Evolutionary conservation across 2,329 filamentous ascomycete genomes (phyloP).

Genomic region (Claviceps paspali): DNA sequence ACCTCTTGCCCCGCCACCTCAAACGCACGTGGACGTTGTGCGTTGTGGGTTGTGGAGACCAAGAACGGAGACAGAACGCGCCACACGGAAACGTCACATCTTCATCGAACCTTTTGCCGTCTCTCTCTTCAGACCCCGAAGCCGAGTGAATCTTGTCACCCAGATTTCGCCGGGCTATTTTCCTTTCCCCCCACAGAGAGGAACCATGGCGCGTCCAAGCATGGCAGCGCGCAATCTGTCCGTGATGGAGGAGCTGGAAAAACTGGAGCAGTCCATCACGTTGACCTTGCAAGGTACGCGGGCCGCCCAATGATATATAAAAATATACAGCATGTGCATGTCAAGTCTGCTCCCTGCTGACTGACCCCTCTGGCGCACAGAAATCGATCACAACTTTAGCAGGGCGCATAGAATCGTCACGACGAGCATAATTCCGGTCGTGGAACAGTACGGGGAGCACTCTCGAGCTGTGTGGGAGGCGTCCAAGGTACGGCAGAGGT

Average conservation of each 20-base stretch:
- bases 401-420: conserved; percentile 94
- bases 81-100: not conserved
- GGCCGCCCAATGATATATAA: too few species aligned
- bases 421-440: conserved; percentile 76
- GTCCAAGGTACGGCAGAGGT: conserved; percentile 64
- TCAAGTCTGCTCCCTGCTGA: not conserved
- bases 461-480: conserved; percentile 93
- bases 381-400: conserved; percentile 98
- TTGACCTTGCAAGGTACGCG: conserved; percentile 72
- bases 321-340: not conserved
- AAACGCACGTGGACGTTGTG: too few species aligned
- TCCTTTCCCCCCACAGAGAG: too few species aligned
- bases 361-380: conserved; percentile 26
- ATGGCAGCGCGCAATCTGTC: conserved; percentile 45
- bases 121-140: too few species aligned
- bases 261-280: conserved; percentile 91
- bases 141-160: too few species aligned
- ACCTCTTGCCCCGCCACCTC: too few species aligned
- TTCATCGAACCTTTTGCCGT: not conserved
- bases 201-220: conserved; percentile 33
- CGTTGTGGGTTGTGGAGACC: too few species aligned
- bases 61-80: too few species aligned
- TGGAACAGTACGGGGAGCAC: conserved; percentile 90
- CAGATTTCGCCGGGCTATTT: too few species aligned
- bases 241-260: conserved; percentile 88